Evolutionary conservation across 148 eudicot species (phyloP), one percentile per base, ranked within the genome.

Genomic region (Polygonum maritimum): DNA sequence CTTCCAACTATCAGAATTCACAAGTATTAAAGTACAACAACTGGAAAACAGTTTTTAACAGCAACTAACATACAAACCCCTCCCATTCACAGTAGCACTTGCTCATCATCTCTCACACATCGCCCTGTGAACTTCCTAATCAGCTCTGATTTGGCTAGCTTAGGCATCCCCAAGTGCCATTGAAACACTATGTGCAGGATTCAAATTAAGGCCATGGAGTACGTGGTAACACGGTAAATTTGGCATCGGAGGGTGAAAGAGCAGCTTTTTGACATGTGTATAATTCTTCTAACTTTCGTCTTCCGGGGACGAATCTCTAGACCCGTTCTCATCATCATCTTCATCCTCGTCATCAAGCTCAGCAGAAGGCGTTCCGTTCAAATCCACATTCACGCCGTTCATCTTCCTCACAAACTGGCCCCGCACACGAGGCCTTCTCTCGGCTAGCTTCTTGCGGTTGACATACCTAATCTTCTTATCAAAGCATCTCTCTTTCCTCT

Each of bases 381-480:
- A 91, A 84, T 95, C 98, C 73, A 95, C 94, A 75, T 74, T 78
- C 71, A 89, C 78, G 2, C 96, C 97, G 81, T 95, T 95, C 26
- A 88, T 81, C 82, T 90, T 92, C 83, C 97, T 89, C 75, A 95
- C 97, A 79, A 95, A 95, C 82, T 95, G 97, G 22, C 99, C 99
- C 82, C 92, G 88, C 36, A 92, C 87, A 72, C 97, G 97, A 75
- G 97, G 99, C 71, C 97, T 83, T 82, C 89, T 87, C 78, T 95
- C 99, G 1, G 99, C 97, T 48, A 92, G 90, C 51, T 78, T 80
- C 75, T 95, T 92, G 33, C 97, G 81, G 78, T 92, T 95, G 15
- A 87, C 96, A 83, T 95, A 95, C 88, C 98, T 86, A 72, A 93
- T 92, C 80, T 92, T 95, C 85, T 95, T 95, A 80, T 89, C 96